These are phyloP conservation scores for Rubroboletus satanas DNA, from an alignment of 768 basidiomycete species.

Conservation along the genomic window DNA sequence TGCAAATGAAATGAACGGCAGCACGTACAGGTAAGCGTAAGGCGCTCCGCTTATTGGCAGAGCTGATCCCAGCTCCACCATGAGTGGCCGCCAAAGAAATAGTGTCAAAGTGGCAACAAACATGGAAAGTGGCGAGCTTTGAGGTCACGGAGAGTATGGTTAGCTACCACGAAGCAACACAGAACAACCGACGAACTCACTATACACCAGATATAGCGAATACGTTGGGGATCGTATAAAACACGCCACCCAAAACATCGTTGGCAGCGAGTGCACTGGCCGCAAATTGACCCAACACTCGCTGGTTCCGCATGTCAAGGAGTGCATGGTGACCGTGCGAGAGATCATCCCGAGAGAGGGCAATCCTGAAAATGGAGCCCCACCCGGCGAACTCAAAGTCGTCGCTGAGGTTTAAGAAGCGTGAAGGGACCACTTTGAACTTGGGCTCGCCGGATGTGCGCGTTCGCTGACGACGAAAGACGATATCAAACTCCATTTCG, in stretches of 20 bases:
- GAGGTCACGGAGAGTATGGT: neutral
- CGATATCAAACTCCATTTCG: conserved; percentile 50
- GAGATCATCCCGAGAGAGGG: conserved; percentile 43
- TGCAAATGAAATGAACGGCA: neutral
- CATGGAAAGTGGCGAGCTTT: conserved; percentile 66
- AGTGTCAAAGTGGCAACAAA: conserved; percentile 58
- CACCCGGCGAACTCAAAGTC: conserved; percentile 73
- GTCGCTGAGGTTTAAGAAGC: conserved; percentile 57
- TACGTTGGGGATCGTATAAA: conserved; percentile 66
- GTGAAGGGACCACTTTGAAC: conserved; percentile 44
- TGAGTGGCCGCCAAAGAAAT: conserved; percentile 70
- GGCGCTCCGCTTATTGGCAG: conserved; percentile 68
- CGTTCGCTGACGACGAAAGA: conserved; percentile 56
- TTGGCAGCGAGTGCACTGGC: conserved; percentile 67
- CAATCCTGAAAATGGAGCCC: conserved; percentile 50
- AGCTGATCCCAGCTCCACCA: conserved; percentile 69
- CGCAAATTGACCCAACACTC: conserved; percentile 56
- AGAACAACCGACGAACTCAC: conserved; percentile 35
- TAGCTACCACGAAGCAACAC: neutral
- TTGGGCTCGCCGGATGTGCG: conserved; percentile 44
- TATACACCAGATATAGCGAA: conserved; percentile 59
- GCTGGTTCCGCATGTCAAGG: conserved; percentile 31
- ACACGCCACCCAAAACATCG: conserved; percentile 63
- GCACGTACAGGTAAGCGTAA: conserved; percentile 60
- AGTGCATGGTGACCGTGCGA: conserved; percentile 30